Conservation (phyloP, 768 basidiomycete genomes). For the Mycena alexandri region DNA sequence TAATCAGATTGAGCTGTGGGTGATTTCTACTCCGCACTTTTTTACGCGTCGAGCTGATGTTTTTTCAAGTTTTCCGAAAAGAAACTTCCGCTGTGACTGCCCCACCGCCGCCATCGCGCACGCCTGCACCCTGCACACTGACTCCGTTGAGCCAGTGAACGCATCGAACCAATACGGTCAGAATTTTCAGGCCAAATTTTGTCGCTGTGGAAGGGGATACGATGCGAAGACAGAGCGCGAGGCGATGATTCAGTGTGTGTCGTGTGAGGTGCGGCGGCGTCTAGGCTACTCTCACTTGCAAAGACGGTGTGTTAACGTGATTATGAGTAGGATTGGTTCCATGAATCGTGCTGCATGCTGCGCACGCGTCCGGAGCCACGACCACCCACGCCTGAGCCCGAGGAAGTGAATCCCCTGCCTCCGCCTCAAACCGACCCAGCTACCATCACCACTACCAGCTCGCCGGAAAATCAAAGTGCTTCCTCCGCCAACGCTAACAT, state of each 20-base stretch:
- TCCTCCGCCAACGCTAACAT: neutral
- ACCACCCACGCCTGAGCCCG: constrained; percentile 52
- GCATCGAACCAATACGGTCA: constrained; percentile 73
- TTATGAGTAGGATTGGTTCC: constrained; percentile 86
- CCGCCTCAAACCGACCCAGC: neutral
- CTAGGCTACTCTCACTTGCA: constrained; percentile 10
- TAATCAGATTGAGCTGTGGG: constrained; percentile 84
- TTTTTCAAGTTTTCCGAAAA: constrained; percentile 75
- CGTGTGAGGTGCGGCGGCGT: constrained; percentile 81
- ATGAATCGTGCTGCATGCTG: constrained; percentile 89
- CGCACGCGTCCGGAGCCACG: constrained; percentile 72
- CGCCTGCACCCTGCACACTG: constrained; percentile 72
- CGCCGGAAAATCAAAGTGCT: neutral
- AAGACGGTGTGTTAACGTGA: neutral
- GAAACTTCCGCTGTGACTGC: constrained; percentile 87
- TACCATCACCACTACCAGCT: neutral
- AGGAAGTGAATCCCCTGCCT: constrained; percentile 11
- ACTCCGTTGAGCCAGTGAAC: constrained; percentile 64
- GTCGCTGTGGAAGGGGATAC: constrained; percentile 80
- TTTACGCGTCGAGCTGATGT: neutral
- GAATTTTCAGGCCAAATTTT: constrained; percentile 80
- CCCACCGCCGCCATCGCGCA: constrained; percentile 75
- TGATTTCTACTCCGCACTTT: constrained; percentile 1
- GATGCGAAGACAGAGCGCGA: constrained; percentile 80
- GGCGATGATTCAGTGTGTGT: constrained; percentile 90